Percentiles rank a stretch among this genome's conserved stretches.
These are phyloP conservation scores for Arthrobotrys sinensis DNA, from an alignment of 2,329 filamentous ascomycete genomes.

Conservation along the genomic window DNA sequence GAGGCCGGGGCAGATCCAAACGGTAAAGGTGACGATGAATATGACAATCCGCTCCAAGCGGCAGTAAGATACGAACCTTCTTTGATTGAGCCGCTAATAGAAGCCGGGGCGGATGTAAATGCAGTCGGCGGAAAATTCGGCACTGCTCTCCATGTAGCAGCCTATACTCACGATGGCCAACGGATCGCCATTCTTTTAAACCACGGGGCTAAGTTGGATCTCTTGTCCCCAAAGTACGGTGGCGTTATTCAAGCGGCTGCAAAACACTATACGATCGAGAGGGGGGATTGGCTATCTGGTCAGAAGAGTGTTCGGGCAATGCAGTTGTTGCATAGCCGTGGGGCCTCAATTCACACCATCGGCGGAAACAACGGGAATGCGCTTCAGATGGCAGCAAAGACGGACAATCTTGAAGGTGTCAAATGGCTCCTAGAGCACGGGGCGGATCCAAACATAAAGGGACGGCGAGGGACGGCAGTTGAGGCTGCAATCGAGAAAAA, in stretches of 20 bases:
- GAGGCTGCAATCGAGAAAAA: slow-evolving; percentile 32
- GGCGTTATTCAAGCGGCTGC: slow-evolving; percentile 43
- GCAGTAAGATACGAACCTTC: background rate
- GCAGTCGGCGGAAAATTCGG: slow-evolving; percentile 35
- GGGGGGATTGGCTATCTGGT: slow-evolving; percentile 18
- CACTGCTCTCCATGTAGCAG: slow-evolving; percentile 41
- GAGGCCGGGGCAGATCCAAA: slow-evolving; percentile 44
- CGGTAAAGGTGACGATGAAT: slow-evolving; percentile 18
- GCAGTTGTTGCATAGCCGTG: slow-evolving; percentile 34
- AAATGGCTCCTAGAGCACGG: slow-evolving; percentile 41
- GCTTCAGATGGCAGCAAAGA: slow-evolving; percentile 34
- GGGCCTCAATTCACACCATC: slow-evolving; percentile 10
- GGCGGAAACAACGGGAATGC: slow-evolving; percentile 39
- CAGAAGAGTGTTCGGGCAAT: slow-evolving; percentile 37
- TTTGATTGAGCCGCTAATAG: slow-evolving; percentile 32
- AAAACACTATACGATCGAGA: slow-evolving; percentile 5
- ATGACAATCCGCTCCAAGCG: slow-evolving; percentile 38
- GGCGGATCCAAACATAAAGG: slow-evolving; percentile 25
- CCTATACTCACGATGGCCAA: background rate
- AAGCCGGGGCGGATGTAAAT: slow-evolving; percentile 41
- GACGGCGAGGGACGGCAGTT: slow-evolving; percentile 24
- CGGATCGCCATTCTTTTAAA: slow-evolving; percentile 27
- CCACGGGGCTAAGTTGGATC: slow-evolving; percentile 37
- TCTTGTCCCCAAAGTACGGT: slow-evolving; percentile 34
- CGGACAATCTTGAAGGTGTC: slow-evolving; percentile 35